A percentile compares a stretch with the other conserved stretches of the same genome.
Evolutionary conservation across 176 grass and related monocot genomes (phyloP).

Genomic region (Zoysia japonica): DNA sequence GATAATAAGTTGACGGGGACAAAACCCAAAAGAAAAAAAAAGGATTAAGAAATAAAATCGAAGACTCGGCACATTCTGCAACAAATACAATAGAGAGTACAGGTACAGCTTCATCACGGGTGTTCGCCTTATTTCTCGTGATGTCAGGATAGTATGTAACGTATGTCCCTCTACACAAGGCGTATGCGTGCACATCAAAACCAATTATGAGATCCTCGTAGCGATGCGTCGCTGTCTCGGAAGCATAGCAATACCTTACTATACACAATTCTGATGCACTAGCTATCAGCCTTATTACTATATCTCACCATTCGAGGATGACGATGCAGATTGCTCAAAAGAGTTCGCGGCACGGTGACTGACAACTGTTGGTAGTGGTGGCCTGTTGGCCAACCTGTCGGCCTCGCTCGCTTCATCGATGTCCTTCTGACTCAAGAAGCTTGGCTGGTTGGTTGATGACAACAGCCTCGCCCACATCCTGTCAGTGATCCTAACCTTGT

Average conservation of each 20-base stretch:
- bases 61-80: background rate
- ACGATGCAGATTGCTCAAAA: slow-evolving; percentile 23
- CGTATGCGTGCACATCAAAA: background rate
- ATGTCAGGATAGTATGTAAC: background rate
- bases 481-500: slow-evolving; percentile 69
- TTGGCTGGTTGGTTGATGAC: slow-evolving; percentile 81
- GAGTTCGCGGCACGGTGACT: slow-evolving; percentile 15
- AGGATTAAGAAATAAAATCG: background rate
- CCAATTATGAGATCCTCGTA: slow-evolving; percentile 18
- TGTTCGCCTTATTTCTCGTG: background rate
- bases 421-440: slow-evolving; percentile 66
- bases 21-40: background rate
- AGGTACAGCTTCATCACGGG: background rate
- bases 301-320: slow-evolving; percentile 31
- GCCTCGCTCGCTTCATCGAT: slow-evolving; percentile 53
- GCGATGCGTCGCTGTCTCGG: slow-evolving; percentile 6
- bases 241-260: slow-evolving; percentile 2
- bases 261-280: background rate
- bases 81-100: background rate
- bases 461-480: slow-evolving; percentile 81
- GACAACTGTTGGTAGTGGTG: slow-evolving; percentile 1
- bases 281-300: background rate
- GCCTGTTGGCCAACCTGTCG: slow-evolving; percentile 47
- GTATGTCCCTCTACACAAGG: slow-evolving; percentile 9
- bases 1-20: background rate